Evolutionary conservation across 2,329 filamentous ascomycete species (phyloP), one percentile per base, ranked within the genome.

Genomic region (Stemphylium beticola): DNA sequence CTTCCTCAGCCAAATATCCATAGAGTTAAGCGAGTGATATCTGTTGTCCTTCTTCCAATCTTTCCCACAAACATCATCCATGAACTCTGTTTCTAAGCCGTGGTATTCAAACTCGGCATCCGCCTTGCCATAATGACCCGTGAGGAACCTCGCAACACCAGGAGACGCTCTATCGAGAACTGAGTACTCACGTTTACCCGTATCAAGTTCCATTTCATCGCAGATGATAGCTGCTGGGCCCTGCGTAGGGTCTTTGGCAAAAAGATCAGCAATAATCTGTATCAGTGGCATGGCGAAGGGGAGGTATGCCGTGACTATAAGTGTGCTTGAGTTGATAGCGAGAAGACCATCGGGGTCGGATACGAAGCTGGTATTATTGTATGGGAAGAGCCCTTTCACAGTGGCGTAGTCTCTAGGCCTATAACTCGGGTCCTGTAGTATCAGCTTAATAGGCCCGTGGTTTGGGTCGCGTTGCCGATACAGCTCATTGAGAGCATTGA

Each of bases 361-460:
- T 2, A 52, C 53, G 29, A 62, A 61, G 12, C 4, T 17, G 9
- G 60, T 34, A 4, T 17, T 20, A 4, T 34, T 33, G 4, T 44
- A 17, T 0, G 11, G 7, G 12, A 18, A 47, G 0, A 58, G 17
- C 10, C 46, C 24, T 18, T 24, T 33, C 4, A 61, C 32, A 0
- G 64, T 47, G 4, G 43, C 4, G 6, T 31, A 15, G 17, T 62
- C 65, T 15, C 41, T 50, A 0, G 24, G 8, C 9, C 36, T 33
- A 42, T 67, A 67, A 20, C 36, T 47, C 1, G 66, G 66, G 31
- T 67, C 62, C 24, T 67, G 62, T 1, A 59, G 38, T 5, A 66
- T 34, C n/a, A 67, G 45, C 11, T 50, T 15, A 2, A 66, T 43
- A 8, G 20, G 8, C 11, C 24, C n/a, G 1, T n/a, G 14, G 1